Evolutionary conservation across 1,139 yeast genomes (phyloP), one percentile per base, ranked within the genome.

Genomic region (Candida sp.): DNA sequence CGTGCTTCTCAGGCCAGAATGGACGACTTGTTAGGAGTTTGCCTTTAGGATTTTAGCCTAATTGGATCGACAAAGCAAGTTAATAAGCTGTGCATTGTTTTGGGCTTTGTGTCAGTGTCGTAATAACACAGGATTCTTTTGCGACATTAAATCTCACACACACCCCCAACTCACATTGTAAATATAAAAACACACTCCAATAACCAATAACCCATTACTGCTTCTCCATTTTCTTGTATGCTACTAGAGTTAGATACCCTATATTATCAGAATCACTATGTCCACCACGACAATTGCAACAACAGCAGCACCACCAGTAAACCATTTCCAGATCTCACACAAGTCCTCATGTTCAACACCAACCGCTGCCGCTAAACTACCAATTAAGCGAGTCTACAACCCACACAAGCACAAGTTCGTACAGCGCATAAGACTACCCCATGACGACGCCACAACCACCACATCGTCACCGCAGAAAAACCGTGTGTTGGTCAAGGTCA

Each of bases 381-480:
- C 75, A 6, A 63, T 61, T 8, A 70, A 70, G 50, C 68, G 74
- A 57, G 58, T 68, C 55, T 69, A 60, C 48, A 70, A 71, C 51
- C 58, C 61, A 39, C 50, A 55, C 26, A 44, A 54, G 2, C 50
- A 54, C 6, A 54, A 59, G 42, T 49, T 73, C 17, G 57, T 65
- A 26, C 74, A 73, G 50, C 50, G 63, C 6, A 68, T 73, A 9
- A 70, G 68, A 52, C 60, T 71, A 25, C 70, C 70, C 23, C 58
- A 61, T 44, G 75, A 70, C 46, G 31, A 12, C 17, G 11, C 22
- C 12, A 17, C 11, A 4, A 6, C 31, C 35, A 42, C 30, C 12
- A 17, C 17, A 17, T 17, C 17, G 17, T 17, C 17, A 17, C 17
- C 17, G 17, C 57, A 8, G 49, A 53, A 28, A 58, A 61, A 67